Conservation (phyloP, 2,329 filamentous ascomycete genomes). For the Pyricularia sp. region DNA sequence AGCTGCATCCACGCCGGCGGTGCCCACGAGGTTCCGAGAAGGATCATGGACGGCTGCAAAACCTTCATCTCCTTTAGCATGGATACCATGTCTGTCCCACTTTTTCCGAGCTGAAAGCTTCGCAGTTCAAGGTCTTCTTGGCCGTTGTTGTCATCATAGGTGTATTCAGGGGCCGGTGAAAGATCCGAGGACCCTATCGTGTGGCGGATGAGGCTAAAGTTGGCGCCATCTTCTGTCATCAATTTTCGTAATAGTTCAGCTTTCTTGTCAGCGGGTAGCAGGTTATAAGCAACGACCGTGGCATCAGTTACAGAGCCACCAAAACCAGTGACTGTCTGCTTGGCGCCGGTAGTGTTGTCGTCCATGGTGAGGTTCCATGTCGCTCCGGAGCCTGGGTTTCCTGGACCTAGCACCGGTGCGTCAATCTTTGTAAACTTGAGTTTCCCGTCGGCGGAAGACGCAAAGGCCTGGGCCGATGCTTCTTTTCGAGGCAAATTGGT, state of each 20-base stretch:
- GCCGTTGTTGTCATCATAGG: constrained; percentile 23
- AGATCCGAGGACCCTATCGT: constrained; percentile 27
- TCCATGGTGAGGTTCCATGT: constrained; percentile 25
- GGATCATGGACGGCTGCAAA: constrained; percentile 20
- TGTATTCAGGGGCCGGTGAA: constrained; percentile 24
- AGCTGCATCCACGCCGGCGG: constrained; percentile 30
- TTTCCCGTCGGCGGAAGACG: constrained; percentile 22
- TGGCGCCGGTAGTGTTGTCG: constrained; percentile 22
- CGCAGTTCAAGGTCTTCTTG: constrained; percentile 16
- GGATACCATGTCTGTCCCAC: constrained; percentile 23
- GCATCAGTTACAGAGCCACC: constrained; percentile 29
- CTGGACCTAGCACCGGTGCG: constrained; percentile 20
- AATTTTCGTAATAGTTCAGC: constrained; percentile 20
- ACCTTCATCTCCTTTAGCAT: constrained; percentile 22
- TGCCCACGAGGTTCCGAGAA: constrained; percentile 25
- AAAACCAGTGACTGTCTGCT: constrained; percentile 26
- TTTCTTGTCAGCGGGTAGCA: constrained; percentile 16
- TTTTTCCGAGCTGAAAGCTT: constrained; percentile 22
- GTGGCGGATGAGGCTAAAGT: constrained; percentile 26
- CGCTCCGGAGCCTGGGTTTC: constrained; percentile 17
- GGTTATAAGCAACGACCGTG: constrained; percentile 24
- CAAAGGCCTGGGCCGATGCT: constrained; percentile 15
- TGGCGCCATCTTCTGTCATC: constrained; percentile 22
- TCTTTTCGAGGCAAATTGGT: background rate
- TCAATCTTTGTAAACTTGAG: constrained; percentile 21